Evolutionary conservation across 768 basidiomycete species (phyloP), one percentile per base, ranked within the genome.

Genomic region (Russula virescens): DNA sequence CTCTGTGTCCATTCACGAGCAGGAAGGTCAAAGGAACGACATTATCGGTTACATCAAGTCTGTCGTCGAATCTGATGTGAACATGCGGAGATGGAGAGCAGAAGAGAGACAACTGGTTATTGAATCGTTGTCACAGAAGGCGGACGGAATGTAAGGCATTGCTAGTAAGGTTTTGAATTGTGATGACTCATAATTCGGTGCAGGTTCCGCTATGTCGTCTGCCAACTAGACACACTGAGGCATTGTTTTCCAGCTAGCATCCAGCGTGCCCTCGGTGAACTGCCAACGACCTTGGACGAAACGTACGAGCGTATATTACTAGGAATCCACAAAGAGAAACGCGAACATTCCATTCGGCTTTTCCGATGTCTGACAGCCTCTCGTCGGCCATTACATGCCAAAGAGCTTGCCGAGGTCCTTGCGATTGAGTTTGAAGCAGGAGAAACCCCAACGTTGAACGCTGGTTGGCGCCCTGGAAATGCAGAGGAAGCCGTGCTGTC

Each of bases 291-390:
- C 11, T 14, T 55, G 26, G 34, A 55, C 10, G 38, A 26, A 28
- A 60, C 51, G 9, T 53, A 54, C 10, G 60, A 55, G 11, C 48
- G 47, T 11, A 50, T 35, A 25, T 58, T 58, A 28, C 10, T 11
- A 16, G 45, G 52, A 25, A 55, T 61, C 47, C 42, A 55, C 18
- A 40, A 55, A 19, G 47, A 60, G 43, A 47, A 46, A n/a, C 53
- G 46, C 25, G 38, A 25, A 48, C 18, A 54, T n/a, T 45, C 60
- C n/a, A 10, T 14, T 49, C 46, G 60, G 25, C 43, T 58, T 21
- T 48, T 55, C 25, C 60, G 31, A 13, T 55, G 45, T 23, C 51
- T 46, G 31, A 19, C 16, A 5, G 18, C 50, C 23, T 49, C 48
- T 19, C 35, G 35, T 42, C 57, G 57, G 38, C 34, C 60, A 19